Evolutionary conservation across 768 basidiomycete genomes (phyloP).

Genomic region (Amanita rimosa): DNA sequence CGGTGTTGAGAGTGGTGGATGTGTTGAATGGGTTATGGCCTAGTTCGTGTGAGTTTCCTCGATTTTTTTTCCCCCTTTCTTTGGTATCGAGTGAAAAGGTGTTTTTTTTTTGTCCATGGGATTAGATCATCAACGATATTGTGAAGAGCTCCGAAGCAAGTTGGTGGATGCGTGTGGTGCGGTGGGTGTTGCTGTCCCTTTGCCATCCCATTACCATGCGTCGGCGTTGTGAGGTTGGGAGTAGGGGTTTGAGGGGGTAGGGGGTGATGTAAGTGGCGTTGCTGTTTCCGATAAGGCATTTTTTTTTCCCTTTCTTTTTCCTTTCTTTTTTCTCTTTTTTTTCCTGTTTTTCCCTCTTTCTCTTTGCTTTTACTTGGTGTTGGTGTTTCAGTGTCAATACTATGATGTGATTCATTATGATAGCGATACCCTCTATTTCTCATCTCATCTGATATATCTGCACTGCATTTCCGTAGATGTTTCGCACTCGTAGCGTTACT

Average conservation of each 20-base stretch:
- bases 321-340: neutral
- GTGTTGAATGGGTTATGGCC: conserved; percentile 66
- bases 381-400: neutral
- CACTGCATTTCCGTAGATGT: too few relatives aligned
- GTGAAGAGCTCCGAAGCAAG: conserved; percentile 36
- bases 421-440: too few relatives aligned
- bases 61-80: neutral
- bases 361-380: too few relatives aligned
- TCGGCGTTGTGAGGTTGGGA: neutral
- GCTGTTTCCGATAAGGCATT: neutral
- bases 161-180: conserved; percentile 36
- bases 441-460: too few relatives aligned
- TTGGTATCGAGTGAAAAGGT: neutral
- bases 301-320: neutral
- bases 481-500: too few relatives aligned
- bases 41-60: conserved; percentile 24
- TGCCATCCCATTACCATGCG: conserved; percentile 5
- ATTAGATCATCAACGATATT: conserved; percentile 36
- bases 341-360: neutral
- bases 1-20: conserved; percentile 51
- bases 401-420: neutral
- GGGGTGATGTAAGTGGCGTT: neutral
- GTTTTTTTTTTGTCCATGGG: neutral
- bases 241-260: too few relatives aligned
- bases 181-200: conserved; percentile 20